Base-by-base conservation (phyloP, 345 rosid species). In the Rhizophora apiculata region DNA sequence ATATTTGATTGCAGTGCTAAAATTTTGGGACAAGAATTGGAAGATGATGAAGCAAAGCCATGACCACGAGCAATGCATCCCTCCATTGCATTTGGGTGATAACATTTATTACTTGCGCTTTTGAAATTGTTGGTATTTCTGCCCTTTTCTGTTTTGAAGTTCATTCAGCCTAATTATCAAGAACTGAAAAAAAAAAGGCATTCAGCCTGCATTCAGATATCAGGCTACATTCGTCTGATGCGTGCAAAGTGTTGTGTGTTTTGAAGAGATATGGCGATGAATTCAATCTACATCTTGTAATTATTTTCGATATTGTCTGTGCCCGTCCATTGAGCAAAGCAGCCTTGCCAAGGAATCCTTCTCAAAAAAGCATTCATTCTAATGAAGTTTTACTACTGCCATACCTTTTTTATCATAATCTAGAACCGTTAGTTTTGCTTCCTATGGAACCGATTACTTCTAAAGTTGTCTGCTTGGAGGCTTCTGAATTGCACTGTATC, bases 161-260 rank as follows among this genome's bases (percentile, higher is more conserved):
- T 19, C 51, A 6, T 66, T 71, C 55, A 30, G 75, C 43, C 70
- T 72, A 34, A 34, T 34, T 7, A 34, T 34, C 9, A 7, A 7
- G 8, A 34, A 34, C 7, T 1, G 7, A 7, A 34, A 7, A 34
- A 7, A 34, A 7, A 51, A 54, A 73, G 68, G 13, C 51, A 3
- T 68, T 68, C 54, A 29, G 74, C 51, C 69, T 72, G 69, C 81
- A 60, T 54, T 58, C 56, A 64, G 60, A 22, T 63, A 68, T 53
- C 49, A 43, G 71, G 55, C 68, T 68, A 48, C 69, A 21, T 60
- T 58, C 52, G 60, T 76, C 51, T 68, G 1, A 53, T 65, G 85
- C 67, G 62, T 62, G 72, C 74, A 61, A 71, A 61, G 70, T 78
- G 26, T 67, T 76, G 72, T 79, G 81, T 83, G 71, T 62, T 75